Evolutionary conservation across 2,329 filamentous ascomycete genomes (phyloP).

Genomic region (Pseudomassariella vexata): DNA sequence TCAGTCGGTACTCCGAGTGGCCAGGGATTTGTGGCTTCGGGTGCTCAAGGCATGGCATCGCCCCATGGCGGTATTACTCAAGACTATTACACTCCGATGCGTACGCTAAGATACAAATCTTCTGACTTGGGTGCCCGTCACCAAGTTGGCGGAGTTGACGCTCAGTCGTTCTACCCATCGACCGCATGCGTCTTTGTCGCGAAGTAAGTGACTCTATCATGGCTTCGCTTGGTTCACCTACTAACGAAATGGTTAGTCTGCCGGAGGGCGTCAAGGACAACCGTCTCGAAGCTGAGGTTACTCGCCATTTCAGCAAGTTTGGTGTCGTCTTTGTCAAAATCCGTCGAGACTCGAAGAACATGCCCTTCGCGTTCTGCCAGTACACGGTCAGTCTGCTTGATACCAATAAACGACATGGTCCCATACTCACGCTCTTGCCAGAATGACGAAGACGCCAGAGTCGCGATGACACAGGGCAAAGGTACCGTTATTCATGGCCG

Average conservation of each 20-base stretch:
- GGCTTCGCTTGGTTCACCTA: not conserved
- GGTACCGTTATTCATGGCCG: slow-evolving; percentile 48
- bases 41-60: too few species aligned
- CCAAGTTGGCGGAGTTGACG: slow-evolving; percentile 32
- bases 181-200: slow-evolving; percentile 59
- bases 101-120: slow-evolving; percentile 4
- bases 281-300: slow-evolving; percentile 47
- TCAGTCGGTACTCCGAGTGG: too few species aligned
- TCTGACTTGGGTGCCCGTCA: slow-evolving; percentile 13
- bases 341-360: slow-evolving; percentile 47
- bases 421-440: slow-evolving; percentile 17
- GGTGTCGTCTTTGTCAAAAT: slow-evolving; percentile 59
- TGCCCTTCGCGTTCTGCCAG: slow-evolving; percentile 61
- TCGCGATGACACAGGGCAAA: slow-evolving; percentile 40
- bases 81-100: slow-evolving; percentile 7
- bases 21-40: too few species aligned
- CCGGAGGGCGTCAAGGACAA: slow-evolving; percentile 42
- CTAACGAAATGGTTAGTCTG: slow-evolving; percentile 34
- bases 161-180: slow-evolving; percentile 46
- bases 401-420: not conserved
- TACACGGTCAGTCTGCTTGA: slow-evolving; percentile 52
- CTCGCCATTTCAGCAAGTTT: slow-evolving; percentile 44
- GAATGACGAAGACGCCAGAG: slow-evolving; percentile 42
- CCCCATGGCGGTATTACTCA: not conserved
- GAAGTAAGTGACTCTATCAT: slow-evolving; percentile 45